phyloP scores from a whole-genome alignment of 441 rosid species.

The Monsonia emarginata region DNA sequence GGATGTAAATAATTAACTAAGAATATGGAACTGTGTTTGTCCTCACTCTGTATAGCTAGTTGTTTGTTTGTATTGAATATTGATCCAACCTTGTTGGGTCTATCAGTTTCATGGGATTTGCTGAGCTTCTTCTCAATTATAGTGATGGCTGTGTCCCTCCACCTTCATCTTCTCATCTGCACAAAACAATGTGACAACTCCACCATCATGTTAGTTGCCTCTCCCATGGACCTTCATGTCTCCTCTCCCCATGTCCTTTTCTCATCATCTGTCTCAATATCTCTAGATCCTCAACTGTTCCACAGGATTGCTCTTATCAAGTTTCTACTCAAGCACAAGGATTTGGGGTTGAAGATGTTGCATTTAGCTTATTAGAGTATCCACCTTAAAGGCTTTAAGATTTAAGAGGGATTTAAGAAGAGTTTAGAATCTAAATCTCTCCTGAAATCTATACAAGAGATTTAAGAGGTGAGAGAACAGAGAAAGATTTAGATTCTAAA shows the following conservation, averaged over 20 bases:
- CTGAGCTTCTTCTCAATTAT: slow-evolving; percentile 4
- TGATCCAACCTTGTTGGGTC: slow-evolving; percentile 51
- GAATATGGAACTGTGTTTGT: slow-evolving; percentile 41
- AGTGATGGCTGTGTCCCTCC: too few species aligned
- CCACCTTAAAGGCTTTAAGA: too few species aligned
- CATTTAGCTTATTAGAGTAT: too few species aligned
- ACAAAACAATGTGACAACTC: slow-evolving; percentile 39
- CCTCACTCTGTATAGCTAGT: slow-evolving; percentile 9
- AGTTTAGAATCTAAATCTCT: too few species aligned
- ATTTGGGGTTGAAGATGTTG: not conserved
- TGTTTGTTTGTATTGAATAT: slow-evolving; percentile 1
- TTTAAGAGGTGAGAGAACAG: too few species aligned
- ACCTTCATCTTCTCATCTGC: slow-evolving; percentile 33
- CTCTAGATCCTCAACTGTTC: too few species aligned
- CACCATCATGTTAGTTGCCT: slow-evolving; percentile 54
- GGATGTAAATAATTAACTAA: slow-evolving; percentile 14
- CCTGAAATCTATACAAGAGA: too few species aligned
- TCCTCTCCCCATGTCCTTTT: slow-evolving; percentile 1
- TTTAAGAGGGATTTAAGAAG: too few species aligned
- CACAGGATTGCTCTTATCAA: not conserved
- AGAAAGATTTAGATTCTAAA: too few species aligned
- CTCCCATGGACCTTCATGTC: slow-evolving; percentile 32
- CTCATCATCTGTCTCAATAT: slow-evolving; percentile 15
- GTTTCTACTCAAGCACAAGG: not conserved
- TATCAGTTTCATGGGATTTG: slow-evolving; percentile 33